Evolutionary conservation across 345 rosid genomes (phyloP), one percentile per base, ranked within the genome.

Genomic region (Eucalyptus shirleyi): DNA sequence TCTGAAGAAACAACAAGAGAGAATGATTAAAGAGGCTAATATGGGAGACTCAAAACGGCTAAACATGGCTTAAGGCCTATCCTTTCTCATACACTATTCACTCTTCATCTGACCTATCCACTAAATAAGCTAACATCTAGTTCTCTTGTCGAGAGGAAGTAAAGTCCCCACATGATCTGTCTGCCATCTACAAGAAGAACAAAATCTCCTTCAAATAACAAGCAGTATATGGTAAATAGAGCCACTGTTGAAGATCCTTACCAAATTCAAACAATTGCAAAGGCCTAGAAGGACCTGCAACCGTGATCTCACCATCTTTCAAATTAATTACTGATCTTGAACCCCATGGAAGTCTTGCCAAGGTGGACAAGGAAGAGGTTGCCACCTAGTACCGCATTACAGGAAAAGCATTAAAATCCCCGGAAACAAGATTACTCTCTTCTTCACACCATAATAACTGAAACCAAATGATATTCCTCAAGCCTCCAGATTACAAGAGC

Each of bases 251-350:
- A 90, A 87, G 86, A 91, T 86, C 53, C 89, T 90, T 92, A 95
- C 98, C 99, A 90, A 96, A 97, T 92, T 96, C 97, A 93, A 92
- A 96, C 88, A 97, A 94, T 90, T 97, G 97, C 94, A 97, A 89
- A 34, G 40, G 95, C 91, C 92, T 81, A 21, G 90, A 93, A 92
- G 96, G 92, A 87, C 85, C 90, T 86, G 92, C 88, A 90, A 89
- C 67, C 28, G 65, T 55, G 37, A 80, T 65, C 88, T 89, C 93
- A 65, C 88, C 90, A 72, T 86, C 88, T 47, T 90, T 28, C 53
- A 60, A 67, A 44, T 91, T 91, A 28, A 92, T 30, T 55, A 93
- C 62, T 42, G 96, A 93, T 91, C 90, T 90, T 86, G 98, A 96
- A 91, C 98, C 98, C 98, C 98, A 96, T 45, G 96, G 98, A 91